Evolutionary conservation across 1,284 basidiomycete genomes (phyloP).

Genomic region (Heterobasidion parviporum): DNA sequence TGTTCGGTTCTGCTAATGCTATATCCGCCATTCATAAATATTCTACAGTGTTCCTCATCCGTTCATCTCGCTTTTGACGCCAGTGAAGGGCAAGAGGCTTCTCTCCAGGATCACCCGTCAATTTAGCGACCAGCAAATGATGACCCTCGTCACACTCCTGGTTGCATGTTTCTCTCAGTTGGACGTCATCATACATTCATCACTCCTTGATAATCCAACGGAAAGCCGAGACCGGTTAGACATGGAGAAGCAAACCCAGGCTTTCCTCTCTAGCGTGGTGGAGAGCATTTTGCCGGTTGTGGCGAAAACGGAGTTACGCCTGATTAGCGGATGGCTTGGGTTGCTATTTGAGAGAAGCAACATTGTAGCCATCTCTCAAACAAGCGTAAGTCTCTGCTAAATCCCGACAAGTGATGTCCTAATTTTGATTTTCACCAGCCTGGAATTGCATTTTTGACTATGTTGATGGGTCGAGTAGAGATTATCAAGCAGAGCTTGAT

Average conservation of each 20-base stretch:
- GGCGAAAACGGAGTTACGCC: slow-evolving; percentile 67
- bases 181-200: slow-evolving; percentile 78
- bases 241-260: slow-evolving; percentile 82
- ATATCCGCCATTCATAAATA: neutral
- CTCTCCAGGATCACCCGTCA: slow-evolving; percentile 88
- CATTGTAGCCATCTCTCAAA: slow-evolving; percentile 61
- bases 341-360: slow-evolving; percentile 81
- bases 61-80: slow-evolving; percentile 86
- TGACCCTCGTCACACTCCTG: slow-evolving; percentile 85
- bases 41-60: slow-evolving; percentile 80
- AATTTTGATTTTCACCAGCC: slow-evolving; percentile 42
- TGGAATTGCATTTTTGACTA: slow-evolving; percentile 86
- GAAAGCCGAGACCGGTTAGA: slow-evolving; percentile 65
- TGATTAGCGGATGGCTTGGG: slow-evolving; percentile 84
- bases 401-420: neutral
- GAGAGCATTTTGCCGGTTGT: slow-evolving; percentile 83
- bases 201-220: slow-evolving; percentile 57
- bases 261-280: slow-evolving; percentile 80
- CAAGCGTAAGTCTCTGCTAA: slow-evolving; percentile 50
- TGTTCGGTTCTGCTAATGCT: slow-evolving; percentile 8
- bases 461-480: slow-evolving; percentile 89
- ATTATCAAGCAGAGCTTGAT: slow-evolving; percentile 73
- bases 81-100: slow-evolving; percentile 90
- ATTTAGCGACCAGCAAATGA: slow-evolving; percentile 71
- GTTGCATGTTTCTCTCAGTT: slow-evolving; percentile 92